These are phyloP conservation scores for Candida neerlandica DNA, from an alignment of 1,139 yeast genomes.

Conservation along the genomic window DNA sequence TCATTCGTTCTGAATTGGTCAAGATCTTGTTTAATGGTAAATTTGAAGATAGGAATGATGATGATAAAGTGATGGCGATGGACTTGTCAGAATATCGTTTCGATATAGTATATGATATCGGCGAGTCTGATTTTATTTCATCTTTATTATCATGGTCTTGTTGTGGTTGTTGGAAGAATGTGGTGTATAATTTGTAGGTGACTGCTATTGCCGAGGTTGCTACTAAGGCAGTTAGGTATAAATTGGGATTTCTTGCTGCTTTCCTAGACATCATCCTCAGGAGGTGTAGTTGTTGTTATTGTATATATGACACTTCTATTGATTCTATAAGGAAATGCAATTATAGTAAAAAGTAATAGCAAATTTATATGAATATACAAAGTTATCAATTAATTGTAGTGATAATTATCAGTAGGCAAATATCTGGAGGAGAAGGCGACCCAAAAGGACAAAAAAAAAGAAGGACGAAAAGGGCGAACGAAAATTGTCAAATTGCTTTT, in stretches of 20 bases:
- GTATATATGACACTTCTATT: background rate
- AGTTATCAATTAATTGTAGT: no score
- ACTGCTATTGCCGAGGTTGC: constrained; percentile 42
- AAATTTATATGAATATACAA: no score
- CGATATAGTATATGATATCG: constrained; percentile 14
- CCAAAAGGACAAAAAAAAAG: background rate
- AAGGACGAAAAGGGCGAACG: background rate
- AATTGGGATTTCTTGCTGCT: constrained; percentile 29
- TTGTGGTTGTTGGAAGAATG: constrained; percentile 16
- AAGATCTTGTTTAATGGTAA: constrained; percentile 46
- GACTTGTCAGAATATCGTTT: constrained; percentile 35
- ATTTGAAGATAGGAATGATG: constrained; percentile 41
- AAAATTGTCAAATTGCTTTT: background rate
- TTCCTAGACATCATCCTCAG: constrained; percentile 17
- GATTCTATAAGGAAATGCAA: background rate
- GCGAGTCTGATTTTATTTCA: constrained; percentile 1
- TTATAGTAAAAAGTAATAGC: background rate
- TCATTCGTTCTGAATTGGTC: constrained; percentile 38
- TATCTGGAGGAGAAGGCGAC: background rate
- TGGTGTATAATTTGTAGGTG: constrained; percentile 36
- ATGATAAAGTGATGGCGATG: constrained; percentile 48
- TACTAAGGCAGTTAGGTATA: constrained; percentile 39
- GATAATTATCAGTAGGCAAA: no score
- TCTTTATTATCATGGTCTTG: constrained; percentile 7
- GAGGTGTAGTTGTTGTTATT: constrained; percentile 2